phyloP scores from a whole-genome alignment of 495 filamentous ascomycete species.

The Penicillium longicatenatum region DNA sequence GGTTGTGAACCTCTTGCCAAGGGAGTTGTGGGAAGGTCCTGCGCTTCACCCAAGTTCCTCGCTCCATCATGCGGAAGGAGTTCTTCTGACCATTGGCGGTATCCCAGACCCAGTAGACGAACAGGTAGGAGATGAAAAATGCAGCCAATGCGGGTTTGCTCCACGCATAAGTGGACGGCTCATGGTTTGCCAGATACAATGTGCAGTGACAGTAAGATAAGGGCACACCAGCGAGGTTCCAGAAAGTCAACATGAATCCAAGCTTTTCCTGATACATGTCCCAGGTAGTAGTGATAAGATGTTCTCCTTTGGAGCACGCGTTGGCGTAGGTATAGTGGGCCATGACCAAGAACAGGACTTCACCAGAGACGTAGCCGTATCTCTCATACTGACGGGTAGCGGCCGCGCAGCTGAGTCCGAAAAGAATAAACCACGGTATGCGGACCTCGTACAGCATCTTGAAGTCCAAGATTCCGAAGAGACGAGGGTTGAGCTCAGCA shows the following conservation, averaged over 20 bases:
- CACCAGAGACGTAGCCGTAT: constrained; percentile 85
- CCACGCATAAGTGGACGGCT: constrained; percentile 77
- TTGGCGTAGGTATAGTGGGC: constrained; percentile 94
- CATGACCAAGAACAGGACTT: constrained; percentile 81
- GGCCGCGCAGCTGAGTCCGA: constrained; percentile 72
- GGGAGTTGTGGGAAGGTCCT: constrained; percentile 87
- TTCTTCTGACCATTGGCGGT: constrained; percentile 92
- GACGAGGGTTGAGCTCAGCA: constrained; percentile 89
- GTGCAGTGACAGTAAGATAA: constrained; percentile 95
- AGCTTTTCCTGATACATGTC: constrained; percentile 99
- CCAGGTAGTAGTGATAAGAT: constrained; percentile 89
- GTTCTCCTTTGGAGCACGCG: constrained; percentile 92
- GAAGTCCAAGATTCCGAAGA: constrained; percentile 88
- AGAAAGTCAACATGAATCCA: constrained; percentile 99
- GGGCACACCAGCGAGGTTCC: constrained; percentile 96
- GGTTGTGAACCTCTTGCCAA: constrained; percentile 77
- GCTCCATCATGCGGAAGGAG: constrained; percentile 78
- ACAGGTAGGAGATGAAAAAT: constrained; percentile 71
- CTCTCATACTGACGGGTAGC: constrained; percentile 82
- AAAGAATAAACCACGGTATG: constrained; percentile 92
- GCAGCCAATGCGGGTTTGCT: constrained; percentile 59
- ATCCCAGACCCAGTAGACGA: constrained; percentile 91
- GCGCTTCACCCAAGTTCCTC: constrained; percentile 67
- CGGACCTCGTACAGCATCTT: constrained; percentile 99
- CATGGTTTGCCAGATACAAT: constrained; percentile 84